These are phyloP conservation scores for Arctium lappa DNA, from an alignment of 129 eudicot genomes.

Conservation along the genomic window DNA sequence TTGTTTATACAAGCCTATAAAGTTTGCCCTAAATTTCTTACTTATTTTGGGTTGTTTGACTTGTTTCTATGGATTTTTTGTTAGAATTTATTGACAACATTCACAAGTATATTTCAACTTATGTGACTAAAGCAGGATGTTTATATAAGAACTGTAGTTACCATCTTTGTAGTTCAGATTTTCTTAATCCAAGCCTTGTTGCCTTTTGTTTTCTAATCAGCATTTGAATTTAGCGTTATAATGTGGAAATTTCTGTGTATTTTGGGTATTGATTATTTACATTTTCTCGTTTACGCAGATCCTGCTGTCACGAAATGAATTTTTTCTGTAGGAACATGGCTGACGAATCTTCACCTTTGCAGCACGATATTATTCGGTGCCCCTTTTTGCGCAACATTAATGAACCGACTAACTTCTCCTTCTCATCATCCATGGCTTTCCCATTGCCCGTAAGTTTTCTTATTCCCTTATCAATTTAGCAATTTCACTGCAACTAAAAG, in stretches of 20 bases:
- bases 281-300: conserved; percentile 25
- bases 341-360: conserved; percentile 53
- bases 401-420: conserved; percentile 91
- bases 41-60: not conserved
- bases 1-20: not conserved
- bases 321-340: conserved; percentile 48
- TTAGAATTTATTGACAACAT: not conserved
- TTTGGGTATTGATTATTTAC: not conserved
- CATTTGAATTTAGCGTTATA: not conserved
- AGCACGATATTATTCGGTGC: conserved; percentile 64
- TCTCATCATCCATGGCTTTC: conserved; percentile 62
- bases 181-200: not conserved
- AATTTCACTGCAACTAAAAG: not conserved
- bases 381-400: conserved; percentile 90
- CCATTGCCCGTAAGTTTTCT: conserved; percentile 69
- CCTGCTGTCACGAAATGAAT: conserved; percentile 49
- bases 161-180: not conserved
- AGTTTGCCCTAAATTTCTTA: not conserved
- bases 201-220: not conserved
- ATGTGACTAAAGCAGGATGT: not conserved
- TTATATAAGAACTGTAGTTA: not conserved
- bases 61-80: not conserved
- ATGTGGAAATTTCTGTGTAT: not conserved
- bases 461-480: not conserved
- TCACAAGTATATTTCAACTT: not conserved